These are phyloP conservation scores for Wickerhamiella azymoides DNA, from an alignment of 805 yeast species.

Conservation along the genomic window DNA sequence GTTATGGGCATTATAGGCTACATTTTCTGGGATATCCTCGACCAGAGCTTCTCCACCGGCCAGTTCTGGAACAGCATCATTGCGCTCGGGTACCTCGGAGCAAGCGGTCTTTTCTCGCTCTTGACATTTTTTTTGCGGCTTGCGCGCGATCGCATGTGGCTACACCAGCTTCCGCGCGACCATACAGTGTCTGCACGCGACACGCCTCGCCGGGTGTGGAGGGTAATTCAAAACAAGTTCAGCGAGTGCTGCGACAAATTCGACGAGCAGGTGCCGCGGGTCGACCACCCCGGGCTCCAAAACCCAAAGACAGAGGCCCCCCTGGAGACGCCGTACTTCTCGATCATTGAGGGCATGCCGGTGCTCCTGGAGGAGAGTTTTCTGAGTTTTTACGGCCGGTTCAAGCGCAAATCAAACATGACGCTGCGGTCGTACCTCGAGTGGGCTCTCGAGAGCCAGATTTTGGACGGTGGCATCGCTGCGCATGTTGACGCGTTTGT, in stretches of 20 bases:
- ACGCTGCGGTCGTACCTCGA: neutral
- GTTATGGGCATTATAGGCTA: slow-evolving; percentile 47
- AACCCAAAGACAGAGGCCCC: slow-evolving; percentile 1
- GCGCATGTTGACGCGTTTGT: neutral
- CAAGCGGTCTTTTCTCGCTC: slow-evolving; percentile 38
- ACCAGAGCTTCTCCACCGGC: slow-evolving; percentile 43
- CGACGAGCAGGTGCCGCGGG: neutral
- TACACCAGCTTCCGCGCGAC: slow-evolving; percentile 65
- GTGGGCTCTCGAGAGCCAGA: neutral
- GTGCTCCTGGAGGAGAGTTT: neutral
- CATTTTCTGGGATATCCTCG: slow-evolving; percentile 68
- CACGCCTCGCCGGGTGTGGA: slow-evolving; percentile 33
- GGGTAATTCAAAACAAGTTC: neutral
- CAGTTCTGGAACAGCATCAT: slow-evolving; percentile 72
- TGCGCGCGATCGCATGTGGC: slow-evolving; percentile 38
- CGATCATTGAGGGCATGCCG: slow-evolving; percentile 4
- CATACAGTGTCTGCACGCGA: slow-evolving; percentile 59
- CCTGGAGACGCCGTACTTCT: neutral
- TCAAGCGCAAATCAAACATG: neutral
- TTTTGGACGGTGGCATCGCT: neutral
- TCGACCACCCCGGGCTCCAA: slow-evolving; percentile 1
- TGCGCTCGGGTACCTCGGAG: slow-evolving; percentile 56
- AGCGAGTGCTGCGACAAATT: slow-evolving; percentile 2
- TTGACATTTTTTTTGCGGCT: slow-evolving; percentile 47
- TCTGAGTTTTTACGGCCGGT: neutral